These are phyloP conservation scores for Mariannaea elegans DNA, from an alignment of 2,329 filamentous ascomycete genomes.

Conservation along the genomic window DNA sequence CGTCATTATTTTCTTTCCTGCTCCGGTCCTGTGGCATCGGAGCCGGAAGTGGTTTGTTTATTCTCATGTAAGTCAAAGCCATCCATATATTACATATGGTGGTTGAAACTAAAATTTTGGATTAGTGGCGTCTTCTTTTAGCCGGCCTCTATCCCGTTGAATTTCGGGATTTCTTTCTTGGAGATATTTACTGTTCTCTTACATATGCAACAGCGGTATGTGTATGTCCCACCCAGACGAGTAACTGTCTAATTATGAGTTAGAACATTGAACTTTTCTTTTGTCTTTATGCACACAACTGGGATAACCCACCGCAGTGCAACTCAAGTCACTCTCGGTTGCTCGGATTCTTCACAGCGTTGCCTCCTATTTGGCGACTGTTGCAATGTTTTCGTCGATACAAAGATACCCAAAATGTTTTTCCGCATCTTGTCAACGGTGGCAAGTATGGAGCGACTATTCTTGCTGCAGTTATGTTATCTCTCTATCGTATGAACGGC, in stretches of 20 bases:
- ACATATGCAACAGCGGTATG: conserved; percentile 88
- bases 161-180: conserved; percentile 96
- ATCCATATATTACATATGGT: too few relatives aligned
- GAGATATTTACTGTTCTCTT: conserved; percentile 96
- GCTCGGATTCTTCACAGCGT: conserved; percentile 82
- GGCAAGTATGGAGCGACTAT: conserved; percentile 92
- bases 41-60: conserved; percentile 88
- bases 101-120: too few relatives aligned
- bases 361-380: conserved; percentile 90
- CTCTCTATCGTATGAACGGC: conserved; percentile 80
- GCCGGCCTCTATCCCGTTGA: conserved; percentile 93
- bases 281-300: conserved; percentile 85
- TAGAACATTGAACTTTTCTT: conserved; percentile 94
- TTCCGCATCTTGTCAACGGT: conserved; percentile 91
- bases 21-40: conserved; percentile 76
- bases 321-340: conserved; percentile 86
- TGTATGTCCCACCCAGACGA: conserved; percentile 32
- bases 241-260: conserved; percentile 16
- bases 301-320: conserved; percentile 78
- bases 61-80: conserved; percentile 74
- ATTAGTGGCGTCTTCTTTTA: conserved; percentile 81
- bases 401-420: conserved; percentile 83
- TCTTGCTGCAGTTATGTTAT: conserved; percentile 78
- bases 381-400: conserved; percentile 93
- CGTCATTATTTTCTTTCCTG: conserved; percentile 78